Base-by-base conservation (phyloP, 805 yeast species). In the Hermanozyma aechmeae region DNA sequence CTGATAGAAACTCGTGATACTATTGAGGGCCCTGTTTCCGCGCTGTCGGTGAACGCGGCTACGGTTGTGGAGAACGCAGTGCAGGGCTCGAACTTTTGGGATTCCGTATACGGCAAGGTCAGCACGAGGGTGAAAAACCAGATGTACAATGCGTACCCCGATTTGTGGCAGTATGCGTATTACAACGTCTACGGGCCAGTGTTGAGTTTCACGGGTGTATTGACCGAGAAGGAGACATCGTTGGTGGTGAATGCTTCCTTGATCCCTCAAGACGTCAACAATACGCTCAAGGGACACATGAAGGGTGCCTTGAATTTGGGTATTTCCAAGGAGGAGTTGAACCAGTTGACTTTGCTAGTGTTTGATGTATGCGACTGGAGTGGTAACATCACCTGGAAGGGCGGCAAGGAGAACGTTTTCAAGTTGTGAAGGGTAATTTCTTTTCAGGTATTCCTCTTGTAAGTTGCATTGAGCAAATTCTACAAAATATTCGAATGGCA, bases 261-360 rank as follows among this genome's bases (percentile, higher is more conserved):
- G 40, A 76, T 87, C 8, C 96, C 96, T 1, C 95, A 84, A 48
- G 94, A 87, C 51, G 96, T 87, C 8, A 84, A 82, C 41, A 95
- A 95, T 0, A 96, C 87, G 45, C 63, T 87, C 40, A 82, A 84
- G 53, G 96, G 96, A 0, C 96, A 87, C 49, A 63, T 87, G 36
- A 73, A 69, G 50, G 96, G 96, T 0, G 96, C 95, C 0, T 37
- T 76, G 28, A 85, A 84, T 45, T 70, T 75, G 16, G 95, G 95
- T 0, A 79, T 82, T 6, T 62, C 80, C 7, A 45, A 50, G 16
- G 81, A 76, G 29, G 80, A 79, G 34, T 60, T 85, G 17, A 60
- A 63, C 28, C 73, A 73, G 2, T 69, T 74, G 8, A 63, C 93
- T 28, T 59, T 57, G 10, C 45, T 86, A 56, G 76, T 80, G 4